These are phyloP conservation scores for Quercus robur DNA, from an alignment of 306 rosid species.

Conservation along the genomic window DNA sequence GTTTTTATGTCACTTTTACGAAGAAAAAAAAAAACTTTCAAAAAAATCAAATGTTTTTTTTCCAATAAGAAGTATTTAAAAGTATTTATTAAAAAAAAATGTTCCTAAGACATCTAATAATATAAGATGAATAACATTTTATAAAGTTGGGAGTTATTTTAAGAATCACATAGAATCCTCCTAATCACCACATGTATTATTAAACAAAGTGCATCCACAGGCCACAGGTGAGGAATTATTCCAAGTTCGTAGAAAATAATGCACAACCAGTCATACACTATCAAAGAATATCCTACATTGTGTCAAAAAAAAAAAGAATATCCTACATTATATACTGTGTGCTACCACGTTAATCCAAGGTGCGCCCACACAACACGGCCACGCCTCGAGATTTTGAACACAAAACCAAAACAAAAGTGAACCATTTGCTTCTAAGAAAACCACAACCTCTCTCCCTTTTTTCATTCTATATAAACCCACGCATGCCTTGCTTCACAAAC, in stretches of 20 bases:
- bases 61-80: too few species aligned
- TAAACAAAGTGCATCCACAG: background rate
- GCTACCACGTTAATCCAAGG: constrained; percentile 23
- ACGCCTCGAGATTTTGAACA: background rate
- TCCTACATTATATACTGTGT: constrained; percentile 33
- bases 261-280: background rate
- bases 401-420: background rate
- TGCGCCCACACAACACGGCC: constrained; percentile 1
- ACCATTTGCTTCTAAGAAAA: background rate
- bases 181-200: too few species aligned
- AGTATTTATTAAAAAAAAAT: too few species aligned
- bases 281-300: constrained; percentile 28
- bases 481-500: background rate
- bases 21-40: too few species aligned
- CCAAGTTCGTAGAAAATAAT: background rate
- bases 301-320: too few species aligned
- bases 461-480: constrained; percentile 22
- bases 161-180: too few species aligned
- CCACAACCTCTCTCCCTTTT: background rate
- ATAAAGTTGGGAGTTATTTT: too few species aligned
- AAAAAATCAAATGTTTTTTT: too few species aligned
- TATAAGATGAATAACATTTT: too few species aligned
- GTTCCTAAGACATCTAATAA: too few species aligned
- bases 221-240: background rate
- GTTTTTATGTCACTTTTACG: too few species aligned